Conservation (phyloP, 2,329 filamentous ascomycete genomes). For the Fusarium cyanostomum region DNA sequence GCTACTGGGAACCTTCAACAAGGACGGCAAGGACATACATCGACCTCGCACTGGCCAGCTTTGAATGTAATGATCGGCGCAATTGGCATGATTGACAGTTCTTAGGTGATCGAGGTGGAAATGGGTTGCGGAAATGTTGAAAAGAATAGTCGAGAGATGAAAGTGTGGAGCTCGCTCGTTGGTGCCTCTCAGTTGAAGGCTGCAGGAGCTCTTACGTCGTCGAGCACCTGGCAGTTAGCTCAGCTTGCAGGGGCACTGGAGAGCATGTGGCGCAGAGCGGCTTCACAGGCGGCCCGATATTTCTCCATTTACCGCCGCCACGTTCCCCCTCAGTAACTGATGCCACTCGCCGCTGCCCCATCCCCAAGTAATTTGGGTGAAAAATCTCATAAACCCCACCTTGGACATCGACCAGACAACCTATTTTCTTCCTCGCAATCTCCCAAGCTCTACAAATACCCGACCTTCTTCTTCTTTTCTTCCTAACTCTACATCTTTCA, state of each 20-base stretch:
- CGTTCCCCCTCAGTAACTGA: constrained; percentile 33
- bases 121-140: constrained; percentile 13
- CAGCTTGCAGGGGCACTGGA: constrained; percentile 12
- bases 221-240: constrained; percentile 40
- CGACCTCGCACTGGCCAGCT: constrained; percentile 86
- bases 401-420: constrained; percentile 51
- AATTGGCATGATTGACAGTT: constrained; percentile 73
- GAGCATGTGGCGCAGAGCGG: constrained; percentile 5
- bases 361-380: constrained; percentile 45
- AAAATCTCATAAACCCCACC: constrained; percentile 56
- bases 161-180: constrained; percentile 5
- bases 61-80: constrained; percentile 94
- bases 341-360: constrained; percentile 34
- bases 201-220: constrained; percentile 54
- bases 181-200: constrained; percentile 42
- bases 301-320: constrained; percentile 31
- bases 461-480: constrained; percentile 37
- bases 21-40: constrained; percentile 64
- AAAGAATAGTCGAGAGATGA: constrained; percentile 9
- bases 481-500: constrained; percentile 48
- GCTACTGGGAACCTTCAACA: constrained; percentile 8
- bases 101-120: background rate
- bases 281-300: constrained; percentile 20
- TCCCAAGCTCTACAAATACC: constrained; percentile 45
- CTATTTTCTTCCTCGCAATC: constrained; percentile 46